These are phyloP conservation scores for Talaromyces atroroseus DNA, from an alignment of 2,329 filamentous ascomycete species.

Conservation along the genomic window DNA sequence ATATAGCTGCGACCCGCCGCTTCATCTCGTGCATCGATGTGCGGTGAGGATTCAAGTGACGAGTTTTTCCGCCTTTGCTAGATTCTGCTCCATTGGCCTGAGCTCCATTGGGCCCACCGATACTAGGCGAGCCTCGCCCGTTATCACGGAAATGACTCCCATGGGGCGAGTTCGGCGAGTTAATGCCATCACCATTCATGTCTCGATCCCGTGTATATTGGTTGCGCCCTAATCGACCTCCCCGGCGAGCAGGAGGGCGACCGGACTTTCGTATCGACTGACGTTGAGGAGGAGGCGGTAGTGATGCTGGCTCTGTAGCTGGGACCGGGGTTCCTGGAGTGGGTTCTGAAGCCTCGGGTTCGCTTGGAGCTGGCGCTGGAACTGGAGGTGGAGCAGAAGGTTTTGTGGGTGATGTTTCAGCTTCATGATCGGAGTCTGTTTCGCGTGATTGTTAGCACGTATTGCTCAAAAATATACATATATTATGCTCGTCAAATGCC, in stretches of 20 bases:
- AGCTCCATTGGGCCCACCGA: slow-evolving; percentile 32
- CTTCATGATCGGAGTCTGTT: slow-evolving; percentile 67
- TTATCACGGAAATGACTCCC: slow-evolving; percentile 26
- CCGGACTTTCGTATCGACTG: slow-evolving; percentile 55
- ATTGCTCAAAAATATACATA: not conserved
- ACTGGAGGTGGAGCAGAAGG: slow-evolving; percentile 20
- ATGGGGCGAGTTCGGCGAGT: slow-evolving; percentile 33
- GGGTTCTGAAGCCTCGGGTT: slow-evolving; percentile 31
- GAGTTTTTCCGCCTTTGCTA: slow-evolving; percentile 56
- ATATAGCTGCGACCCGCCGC: slow-evolving; percentile 72
- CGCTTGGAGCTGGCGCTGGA: slow-evolving; percentile 13
- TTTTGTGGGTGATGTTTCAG: slow-evolving; percentile 48
- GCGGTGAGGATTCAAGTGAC: slow-evolving; percentile 50
- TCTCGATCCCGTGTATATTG: slow-evolving; percentile 78
- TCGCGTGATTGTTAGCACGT: slow-evolving; percentile 10
- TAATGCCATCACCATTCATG: slow-evolving; percentile 44
- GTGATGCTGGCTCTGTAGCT: slow-evolving; percentile 33
- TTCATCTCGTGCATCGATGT: slow-evolving; percentile 86
- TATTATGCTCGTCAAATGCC: not conserved
- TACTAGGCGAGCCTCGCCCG: slow-evolving; percentile 29
- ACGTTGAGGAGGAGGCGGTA: slow-evolving; percentile 25
- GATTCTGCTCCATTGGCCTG: slow-evolving; percentile 55
- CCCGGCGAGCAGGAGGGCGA: slow-evolving; percentile 61
- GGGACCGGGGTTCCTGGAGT: slow-evolving; percentile 40
- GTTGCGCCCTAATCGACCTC: slow-evolving; percentile 62